Percentiles rank a stretch among this genome's conserved stretches.
These are phyloP conservation scores for Auricularia cornea DNA, from an alignment of 768 basidiomycete genomes.

Conservation along the genomic window DNA sequence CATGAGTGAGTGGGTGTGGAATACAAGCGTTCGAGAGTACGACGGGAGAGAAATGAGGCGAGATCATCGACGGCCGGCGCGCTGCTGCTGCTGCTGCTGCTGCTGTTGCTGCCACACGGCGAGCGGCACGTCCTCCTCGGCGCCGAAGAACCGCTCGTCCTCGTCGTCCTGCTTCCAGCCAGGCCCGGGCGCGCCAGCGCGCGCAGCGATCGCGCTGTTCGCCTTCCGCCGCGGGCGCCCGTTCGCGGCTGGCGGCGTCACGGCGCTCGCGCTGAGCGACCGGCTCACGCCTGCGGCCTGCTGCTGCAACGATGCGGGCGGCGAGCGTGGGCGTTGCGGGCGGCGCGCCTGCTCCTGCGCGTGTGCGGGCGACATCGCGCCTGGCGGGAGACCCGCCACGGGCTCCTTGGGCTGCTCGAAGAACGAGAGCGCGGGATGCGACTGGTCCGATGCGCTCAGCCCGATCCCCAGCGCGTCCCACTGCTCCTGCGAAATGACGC, in stretches of 20 bases:
- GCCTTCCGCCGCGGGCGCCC: constrained; percentile 53
- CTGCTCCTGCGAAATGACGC: constrained; percentile 87
- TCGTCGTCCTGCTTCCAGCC: constrained; percentile 13
- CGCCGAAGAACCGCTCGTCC: constrained; percentile 27
- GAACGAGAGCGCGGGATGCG: background rate
- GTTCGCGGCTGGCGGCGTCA: constrained; percentile 29
- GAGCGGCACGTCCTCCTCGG: constrained; percentile 76
- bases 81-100: constrained; percentile 47
- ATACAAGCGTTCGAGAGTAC: background rate
- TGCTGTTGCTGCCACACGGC: constrained; percentile 52
- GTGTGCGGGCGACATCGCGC: constrained; percentile 50
- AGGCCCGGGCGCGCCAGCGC: constrained; percentile 16
- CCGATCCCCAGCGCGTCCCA: constrained; percentile 17
- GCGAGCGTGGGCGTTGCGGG: constrained; percentile 43
- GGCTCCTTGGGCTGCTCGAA: background rate
- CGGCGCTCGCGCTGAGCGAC: constrained; percentile 62
- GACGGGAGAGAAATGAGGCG: no score
- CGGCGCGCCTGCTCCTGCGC: constrained; percentile 29
- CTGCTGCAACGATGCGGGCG: constrained; percentile 43
- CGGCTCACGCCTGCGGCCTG: constrained; percentile 45
- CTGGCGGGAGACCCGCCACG: constrained; percentile 42
- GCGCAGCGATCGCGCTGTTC: constrained; percentile 41
- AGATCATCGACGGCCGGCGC: background rate
- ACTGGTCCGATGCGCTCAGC: background rate
- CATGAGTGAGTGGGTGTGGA: background rate